Base-by-base conservation (phyloP, 495 filamentous ascomycete genomes). In the Lasiosphaeris hirsuta region DNA sequence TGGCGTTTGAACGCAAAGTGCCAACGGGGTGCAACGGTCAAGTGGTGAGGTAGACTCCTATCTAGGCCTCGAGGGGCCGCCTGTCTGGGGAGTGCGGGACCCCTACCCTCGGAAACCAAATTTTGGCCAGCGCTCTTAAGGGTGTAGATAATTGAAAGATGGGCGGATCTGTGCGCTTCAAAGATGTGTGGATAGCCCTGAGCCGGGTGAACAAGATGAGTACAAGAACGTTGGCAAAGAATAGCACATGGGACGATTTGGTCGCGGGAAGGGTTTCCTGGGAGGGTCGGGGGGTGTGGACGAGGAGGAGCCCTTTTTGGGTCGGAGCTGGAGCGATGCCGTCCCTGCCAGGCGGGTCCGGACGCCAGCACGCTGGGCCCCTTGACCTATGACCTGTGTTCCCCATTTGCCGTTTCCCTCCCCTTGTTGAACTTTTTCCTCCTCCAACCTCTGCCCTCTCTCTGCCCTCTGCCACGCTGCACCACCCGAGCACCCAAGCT, bases 401-500 rank as follows among this genome's bases (percentile, higher is more conserved):
- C 55, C 58, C 63, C 59, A 66, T 66, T 69, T 69, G 63, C 68
- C 61, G 60, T 64, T 30, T 30, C 44, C 59, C 57, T 55, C 64
- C 63, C 68, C 64, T 68, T 64, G 65, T 62, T 62, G 60, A 66
- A 65, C 60, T 63, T 72, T 63, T 70, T 64, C 68, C 62, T 62
- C 63, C 64, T 63, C 69, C 49, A 53, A 41, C 54, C 47, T 61
- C 46, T 40, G 36, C 17, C 17, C 15, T 40, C 39, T 40, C 36
- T 47, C 37, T 13, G 10, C 43, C 18, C 43, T 45, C 43, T n/a
- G 11, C 17, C 43, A 43, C 10, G 14, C 15, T 8, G 18, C 41
- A 43, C 41, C 41, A 17, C 41, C 23, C 23, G 23, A 30, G 41
- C 43, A 45, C 18, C 43, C 2, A 10, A 11, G 30, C 43, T 19